These are phyloP conservation scores for Chlorella sp. DNA, from an alignment of 139 green algal species.

Conservation along the genomic window DNA sequence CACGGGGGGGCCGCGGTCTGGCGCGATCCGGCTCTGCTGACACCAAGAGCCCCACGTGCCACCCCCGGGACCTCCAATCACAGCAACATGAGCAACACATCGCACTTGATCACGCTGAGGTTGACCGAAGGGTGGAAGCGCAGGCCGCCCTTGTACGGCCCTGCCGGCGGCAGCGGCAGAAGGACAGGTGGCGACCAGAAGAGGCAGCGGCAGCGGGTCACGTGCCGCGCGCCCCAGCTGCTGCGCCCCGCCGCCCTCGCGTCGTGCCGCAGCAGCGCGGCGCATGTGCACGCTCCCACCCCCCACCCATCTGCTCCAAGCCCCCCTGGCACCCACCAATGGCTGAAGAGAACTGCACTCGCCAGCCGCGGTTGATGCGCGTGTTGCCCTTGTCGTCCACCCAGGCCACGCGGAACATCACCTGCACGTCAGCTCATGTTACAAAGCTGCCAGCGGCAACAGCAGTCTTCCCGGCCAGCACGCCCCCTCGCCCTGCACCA, in stretches of 20 bases:
- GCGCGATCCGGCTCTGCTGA: no score
- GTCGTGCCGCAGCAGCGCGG: not conserved
- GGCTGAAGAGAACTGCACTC: slow-evolving; percentile 79
- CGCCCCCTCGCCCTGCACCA: not conserved
- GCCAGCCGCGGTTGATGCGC: slow-evolving; percentile 74
- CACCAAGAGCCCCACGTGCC: no score
- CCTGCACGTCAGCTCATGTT: no score
- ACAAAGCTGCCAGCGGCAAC: not conserved
- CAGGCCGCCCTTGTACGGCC: slow-evolving; percentile 55
- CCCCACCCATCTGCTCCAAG: not conserved
- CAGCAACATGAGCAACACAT: no score
- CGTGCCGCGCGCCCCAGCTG: not conserved
- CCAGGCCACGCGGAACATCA: slow-evolving; percentile 73
- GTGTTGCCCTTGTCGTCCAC: slow-evolving; percentile 56
- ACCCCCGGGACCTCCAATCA: no score
- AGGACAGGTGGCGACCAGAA: not conserved
- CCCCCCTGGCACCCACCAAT: slow-evolving; percentile 57
- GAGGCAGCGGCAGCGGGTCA: not conserved
- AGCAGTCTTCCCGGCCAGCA: not conserved
- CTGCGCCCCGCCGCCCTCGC: not conserved
- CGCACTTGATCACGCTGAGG: slow-evolving; percentile 85
- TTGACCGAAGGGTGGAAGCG: slow-evolving; percentile 81
- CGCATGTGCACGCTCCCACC: not conserved
- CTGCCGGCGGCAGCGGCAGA: not conserved
- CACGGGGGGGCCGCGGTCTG: no score